Evolutionary conservation across 2,329 filamentous ascomycete species (phyloP), one percentile per base, ranked within the genome.

Genomic region (Fusarium tupiense): DNA sequence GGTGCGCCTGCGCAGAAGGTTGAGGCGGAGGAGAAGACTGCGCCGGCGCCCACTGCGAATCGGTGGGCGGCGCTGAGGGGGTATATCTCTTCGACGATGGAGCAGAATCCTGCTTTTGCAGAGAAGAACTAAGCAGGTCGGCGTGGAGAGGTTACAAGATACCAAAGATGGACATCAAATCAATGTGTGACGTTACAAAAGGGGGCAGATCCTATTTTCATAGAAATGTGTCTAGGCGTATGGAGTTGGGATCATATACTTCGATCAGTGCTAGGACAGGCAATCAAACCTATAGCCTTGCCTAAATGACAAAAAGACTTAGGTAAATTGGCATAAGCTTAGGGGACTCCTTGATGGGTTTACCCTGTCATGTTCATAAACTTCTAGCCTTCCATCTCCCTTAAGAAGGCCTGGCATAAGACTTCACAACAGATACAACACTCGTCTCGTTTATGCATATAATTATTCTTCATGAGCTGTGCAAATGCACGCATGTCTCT

Each of bases 41-140:
- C 72, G 16, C 60, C 75, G 10, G 76, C 82, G 13, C 81, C 84
- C 17, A 90, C 88, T 22, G 84, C 88, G 16, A 90, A 87, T 77
- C 86, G 93, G 63, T 98, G 94, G 93, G 93, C 93, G 37, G 94
- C 94, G 22, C 81, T 98, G 82, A 90, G 95, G 77, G 91, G 87
- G 16, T 97, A 96, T 80, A 97, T 98, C 59, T 92, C 93, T 4
- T 88, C 91, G 47, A 98, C 94, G 2, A 94, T 98, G 91, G 94
- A 98, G 84, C 93, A 94, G 82, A 96, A 96, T 77, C 90, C 92
- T 20, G 93, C 92, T 7, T 97, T 97, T 76, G 66, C 69, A 26
- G 75, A 65, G 26, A 80, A 82, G 63, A 72, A 67, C 12, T 82
- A 29, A n/a, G 7, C 17, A 29, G 19, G n/a, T 16, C 8, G 10